Percentiles rank a stretch among this genome's conserved stretches.
phyloP scores from a whole-genome alignment of 495 filamentous ascomycete species.

The Podospora pseudoanserina region DNA sequence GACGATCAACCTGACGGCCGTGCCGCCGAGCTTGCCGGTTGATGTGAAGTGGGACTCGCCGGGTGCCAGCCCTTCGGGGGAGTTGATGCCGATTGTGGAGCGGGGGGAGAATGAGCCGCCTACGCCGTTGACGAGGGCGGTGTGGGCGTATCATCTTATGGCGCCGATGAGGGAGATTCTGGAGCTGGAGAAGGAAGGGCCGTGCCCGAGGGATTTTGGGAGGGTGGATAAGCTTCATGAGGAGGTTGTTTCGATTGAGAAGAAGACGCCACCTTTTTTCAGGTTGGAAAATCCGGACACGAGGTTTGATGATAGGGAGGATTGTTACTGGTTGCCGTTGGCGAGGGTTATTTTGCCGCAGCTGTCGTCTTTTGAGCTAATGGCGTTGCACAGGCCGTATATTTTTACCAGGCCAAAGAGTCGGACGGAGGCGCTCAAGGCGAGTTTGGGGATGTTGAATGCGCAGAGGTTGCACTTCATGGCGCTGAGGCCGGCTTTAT shows the following conservation, averaged over 20 bases:
- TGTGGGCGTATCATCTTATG: conserved; percentile 38
- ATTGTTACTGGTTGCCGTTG: conserved; percentile 52
- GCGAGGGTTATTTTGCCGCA: conserved; percentile 47
- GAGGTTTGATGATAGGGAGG: conserved; percentile 46
- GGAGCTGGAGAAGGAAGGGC: conserved; percentile 50
- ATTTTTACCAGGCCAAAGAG: conserved; percentile 55
- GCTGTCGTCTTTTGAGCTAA: conserved; percentile 50
- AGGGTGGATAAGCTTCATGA: conserved; percentile 53
- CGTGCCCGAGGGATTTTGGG: conserved; percentile 48
- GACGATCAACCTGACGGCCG: conserved; percentile 45
- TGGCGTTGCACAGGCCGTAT: conserved; percentile 60
- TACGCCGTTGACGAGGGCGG: conserved; percentile 39
- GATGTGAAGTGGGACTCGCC: conserved; percentile 22
- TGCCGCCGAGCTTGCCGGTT: conserved; percentile 39
- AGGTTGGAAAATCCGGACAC: conserved; percentile 54
- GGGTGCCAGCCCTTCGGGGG: conserved; percentile 23
- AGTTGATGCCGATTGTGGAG: conserved; percentile 32
- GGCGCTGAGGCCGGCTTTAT: conserved; percentile 46
- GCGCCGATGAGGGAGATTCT: conserved; percentile 36
- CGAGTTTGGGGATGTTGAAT: conserved; percentile 52
- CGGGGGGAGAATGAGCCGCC: conserved; percentile 40
- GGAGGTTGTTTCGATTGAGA: conserved; percentile 44
- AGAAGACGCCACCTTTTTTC: conserved; percentile 50
- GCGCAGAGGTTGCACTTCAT: conserved; percentile 52
- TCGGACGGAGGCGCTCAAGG: conserved; percentile 51